Evolutionary conservation across 257 asterid species (phyloP).

Genomic region (Mitragyna speciosa): DNA sequence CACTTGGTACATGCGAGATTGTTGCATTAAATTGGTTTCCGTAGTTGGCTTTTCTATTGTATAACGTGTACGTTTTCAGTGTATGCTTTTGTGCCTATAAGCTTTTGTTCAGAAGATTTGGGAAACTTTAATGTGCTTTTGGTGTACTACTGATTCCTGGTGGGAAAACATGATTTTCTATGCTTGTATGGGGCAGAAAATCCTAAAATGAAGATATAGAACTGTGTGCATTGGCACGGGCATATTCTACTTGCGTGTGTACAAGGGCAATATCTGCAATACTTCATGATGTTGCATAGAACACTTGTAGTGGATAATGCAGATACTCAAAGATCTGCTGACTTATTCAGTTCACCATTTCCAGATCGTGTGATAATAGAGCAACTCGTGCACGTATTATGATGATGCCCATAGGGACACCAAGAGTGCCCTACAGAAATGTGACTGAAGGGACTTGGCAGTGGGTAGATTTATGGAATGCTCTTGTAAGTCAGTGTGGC

Average conservation of each 20-base stretch:
- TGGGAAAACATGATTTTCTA: background rate
- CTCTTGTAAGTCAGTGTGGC: conserved; percentile 67
- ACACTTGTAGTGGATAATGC: background rate
- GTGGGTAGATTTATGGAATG: conserved; percentile 94
- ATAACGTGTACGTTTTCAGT: background rate
- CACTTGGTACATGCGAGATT: background rate
- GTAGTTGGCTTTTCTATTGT: background rate
- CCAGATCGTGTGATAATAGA: conserved; percentile 40
- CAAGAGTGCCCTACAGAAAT: conserved; percentile 83
- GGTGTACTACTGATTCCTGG: background rate
- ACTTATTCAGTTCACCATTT: conserved; percentile 21
- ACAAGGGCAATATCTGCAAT: background rate
- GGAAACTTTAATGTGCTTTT: background rate
- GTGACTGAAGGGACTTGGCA: conserved; percentile 77
- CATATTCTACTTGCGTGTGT: background rate
- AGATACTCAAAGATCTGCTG: conserved; percentile 6
- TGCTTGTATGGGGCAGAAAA: background rate
- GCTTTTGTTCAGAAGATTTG: background rate
- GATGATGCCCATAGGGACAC: conserved; percentile 97
- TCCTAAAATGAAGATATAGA: background rate
- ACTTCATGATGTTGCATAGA: background rate
- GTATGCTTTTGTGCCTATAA: background rate
- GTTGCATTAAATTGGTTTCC: background rate
- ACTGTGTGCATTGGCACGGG: background rate
- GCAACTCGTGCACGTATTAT: conserved; percentile 60